Evolutionary conservation across 129 eudicot genomes (phyloP).

Genomic region (Helianthus tuberosus): DNA sequence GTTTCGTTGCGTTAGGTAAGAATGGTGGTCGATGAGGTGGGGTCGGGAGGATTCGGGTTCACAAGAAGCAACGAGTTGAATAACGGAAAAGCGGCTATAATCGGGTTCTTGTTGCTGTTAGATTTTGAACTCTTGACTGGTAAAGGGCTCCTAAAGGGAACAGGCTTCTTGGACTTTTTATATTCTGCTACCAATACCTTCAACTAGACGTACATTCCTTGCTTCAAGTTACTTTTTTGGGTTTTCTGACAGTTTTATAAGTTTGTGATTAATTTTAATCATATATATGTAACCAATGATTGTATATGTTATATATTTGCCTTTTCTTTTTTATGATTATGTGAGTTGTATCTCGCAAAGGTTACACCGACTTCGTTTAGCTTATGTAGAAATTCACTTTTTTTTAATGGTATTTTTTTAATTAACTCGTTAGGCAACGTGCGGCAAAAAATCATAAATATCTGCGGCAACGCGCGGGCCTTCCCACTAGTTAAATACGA

Average conservation of each 20-base stretch:
- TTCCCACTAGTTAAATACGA: no score
- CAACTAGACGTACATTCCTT: constrained; percentile 37
- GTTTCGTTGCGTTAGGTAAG: constrained; percentile 52
- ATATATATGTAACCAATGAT: constrained; percentile 18
- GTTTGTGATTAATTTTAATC: constrained; percentile 19
- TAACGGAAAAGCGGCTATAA: constrained; percentile 88
- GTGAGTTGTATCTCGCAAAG: not conserved
- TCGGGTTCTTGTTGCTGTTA: constrained; percentile 80
- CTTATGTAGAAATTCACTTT: not conserved
- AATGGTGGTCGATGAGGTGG: constrained; percentile 83
- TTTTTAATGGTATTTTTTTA: no score
- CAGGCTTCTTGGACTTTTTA: constrained; percentile 95
- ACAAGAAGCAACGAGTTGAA: constrained; percentile 69
- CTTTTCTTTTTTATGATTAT: not conserved
- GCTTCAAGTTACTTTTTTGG: constrained; percentile 6
- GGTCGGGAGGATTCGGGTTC: constrained; percentile 77
- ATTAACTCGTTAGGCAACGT: no score
- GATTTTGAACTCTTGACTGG: constrained; percentile 95
- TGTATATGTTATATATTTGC: constrained; percentile 37
- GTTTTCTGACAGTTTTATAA: constrained; percentile 10
- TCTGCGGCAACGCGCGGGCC: no score
- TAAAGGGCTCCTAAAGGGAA: constrained; percentile 88
- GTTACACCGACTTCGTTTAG: not conserved
- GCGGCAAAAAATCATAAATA: no score
- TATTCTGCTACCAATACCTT: constrained; percentile 65